Base-by-base conservation (phyloP, 129 eudicot species). In the Tagetes patula region DNA sequence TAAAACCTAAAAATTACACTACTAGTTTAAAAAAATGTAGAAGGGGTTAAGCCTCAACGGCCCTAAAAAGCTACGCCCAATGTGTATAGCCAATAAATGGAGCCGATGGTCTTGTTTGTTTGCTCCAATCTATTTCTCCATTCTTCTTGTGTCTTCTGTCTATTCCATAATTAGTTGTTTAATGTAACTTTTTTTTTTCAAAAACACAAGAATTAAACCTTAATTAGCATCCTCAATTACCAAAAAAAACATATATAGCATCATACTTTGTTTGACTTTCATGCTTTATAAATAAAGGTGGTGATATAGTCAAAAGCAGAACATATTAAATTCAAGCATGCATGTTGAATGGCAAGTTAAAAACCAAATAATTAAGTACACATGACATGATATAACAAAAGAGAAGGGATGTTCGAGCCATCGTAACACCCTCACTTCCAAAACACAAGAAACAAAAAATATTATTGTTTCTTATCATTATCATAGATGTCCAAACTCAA, bases 291-390 rank as follows among this genome's bases (percentile, higher is more conserved):
- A 47, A 47, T 10, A 47, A 47, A 47, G 52, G 52, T 47, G n/a
- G 52, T 10, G n/a, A 9, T 11, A 47, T 47, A 47, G 9, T 11
- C 52, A 47, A 47, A 47, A 47, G 52, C 52, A 47, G 60, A 20
- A 27, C 61, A 55, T 55, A 55, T 55, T 6, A 20, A 55, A 55
- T 27, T 55, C 36, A 55, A 55, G 36, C 61, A 55, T 55, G 61
- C 36, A 55, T 20, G 60, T 54, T 54, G 60, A 54, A 7, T 54
- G 60, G 60, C 27, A 5, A 54, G 34, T 54, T 54, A 54, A 14
- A 54, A 53, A 20, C 49, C 49, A 45, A 45, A 7, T 12, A 45
- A 45, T 11, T 40, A 41, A 41, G 46, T 42, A 42, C 46, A 42
- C 6, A 42, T 42, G 46, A 5, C 46, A 6, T n/a, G n/a, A 42